Evolutionary conservation across 768 basidiomycete genomes (phyloP), one percentile per base, ranked within the genome.

Genomic region (Naganishia friedmannii): DNA sequence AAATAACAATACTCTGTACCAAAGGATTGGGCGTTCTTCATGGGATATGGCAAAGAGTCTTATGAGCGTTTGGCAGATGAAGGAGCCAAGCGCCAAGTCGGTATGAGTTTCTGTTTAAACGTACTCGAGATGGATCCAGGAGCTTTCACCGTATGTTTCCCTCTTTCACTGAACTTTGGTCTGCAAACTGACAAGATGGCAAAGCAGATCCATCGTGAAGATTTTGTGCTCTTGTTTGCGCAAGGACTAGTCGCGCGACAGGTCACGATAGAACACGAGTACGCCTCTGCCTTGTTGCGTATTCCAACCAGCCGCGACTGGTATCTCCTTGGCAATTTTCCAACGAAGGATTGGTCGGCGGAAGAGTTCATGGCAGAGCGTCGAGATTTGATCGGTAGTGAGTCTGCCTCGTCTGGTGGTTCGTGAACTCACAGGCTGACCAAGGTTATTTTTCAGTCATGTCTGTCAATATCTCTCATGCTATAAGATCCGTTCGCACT

Each of bases 21-120:
- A 23, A 74, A 89, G 88, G 84, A 86, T 45, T 91, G 91, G 91
- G 75, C 83, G 0, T 76, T 81, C 12, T 89, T 86, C 77, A 81
- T 89, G 73, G 82, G 83, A 12, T 82, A 81, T 60, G 87, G 85
- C 1, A 78, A 83, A 13, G 83, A 86, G 69, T 86, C 86, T 31
- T 87, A 85, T 85, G 82, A 84, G 69, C 82, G 85, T n/a, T 83
- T 89, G 65, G 83, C 83, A 54, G 83, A 88, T 48, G 78, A 84
- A 7, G 77, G 82, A 21, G 84, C 85, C 70, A 84, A 86, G 5
- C 85, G 85, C 42, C 84, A 88, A 63, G 84, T 90, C 48, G 86
- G 88, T 13, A 76, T 91, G 68, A 84, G 86, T 28, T 86, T 91
- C 76, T 86, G 87, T 75, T 71, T 77, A 26, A 77, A 77, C 34